Base-by-base conservation (phyloP, 306 rosid species). In the Clitoria ternatea region DNA sequence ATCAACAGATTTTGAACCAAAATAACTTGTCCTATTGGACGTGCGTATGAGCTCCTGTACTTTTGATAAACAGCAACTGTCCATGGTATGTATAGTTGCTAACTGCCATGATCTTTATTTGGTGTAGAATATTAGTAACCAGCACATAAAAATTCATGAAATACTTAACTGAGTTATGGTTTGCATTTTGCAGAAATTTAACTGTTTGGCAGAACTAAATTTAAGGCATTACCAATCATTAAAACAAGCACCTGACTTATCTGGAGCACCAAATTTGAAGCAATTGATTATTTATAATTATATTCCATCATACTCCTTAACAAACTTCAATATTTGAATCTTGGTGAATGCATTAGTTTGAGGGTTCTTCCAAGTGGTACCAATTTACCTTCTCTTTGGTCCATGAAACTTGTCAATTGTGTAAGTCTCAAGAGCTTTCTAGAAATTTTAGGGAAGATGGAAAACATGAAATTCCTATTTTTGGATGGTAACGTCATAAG, bases 101-200 rank as follows among this genome's bases (percentile, higher is more conserved):
- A 20, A 11, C 57, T 20, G 1, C 22, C 7, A 20, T 48, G 27
- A 48, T 48, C 13, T 19, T 48, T 48, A 19, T 20, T 50, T 45
- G 14, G 30, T 22, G 30, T 50, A 1, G 15, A 22, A 20, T 20
- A 48, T 18, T 48, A 8, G 3, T 17, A 47, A 19, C 27, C 19
- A n/a, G 27, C 55, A 7, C 20, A 8, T 48, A 13, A 22, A 50
- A 50, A 0, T 10, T 50, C 30, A 20, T 50, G 10, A 45, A 17
- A 18, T 48, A 19, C 27, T 48, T 18, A 48, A 48, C 27, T 0
- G 5, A 9, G 27, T 6, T 8, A 47, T 27, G 0, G 66, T 48
- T 48, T 48, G 5, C 27, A 24, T 61, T 57, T 39, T 73, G 24
- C 42, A 73, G 70, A 26, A 73, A 4, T 73, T 73, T 1, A 36